phyloP scores from a whole-genome alignment of 78 protist genomes.

The Cavenderia fasciculata region DNA sequence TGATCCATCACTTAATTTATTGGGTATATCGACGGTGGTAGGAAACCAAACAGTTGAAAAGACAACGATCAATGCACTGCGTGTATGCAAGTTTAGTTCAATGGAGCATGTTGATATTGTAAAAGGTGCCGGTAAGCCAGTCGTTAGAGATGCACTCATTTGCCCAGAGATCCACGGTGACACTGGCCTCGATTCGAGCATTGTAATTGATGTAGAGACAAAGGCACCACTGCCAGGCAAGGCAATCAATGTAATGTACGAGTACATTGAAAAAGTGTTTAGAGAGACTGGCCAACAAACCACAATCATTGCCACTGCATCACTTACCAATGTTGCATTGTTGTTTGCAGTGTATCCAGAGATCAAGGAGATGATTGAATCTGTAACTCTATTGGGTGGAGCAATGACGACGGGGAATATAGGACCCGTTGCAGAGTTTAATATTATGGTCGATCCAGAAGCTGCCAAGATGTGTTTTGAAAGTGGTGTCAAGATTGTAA shows the following conservation, averaged over 20 bases:
- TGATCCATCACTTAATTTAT: neutral
- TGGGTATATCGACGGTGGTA: constrained; percentile 88
- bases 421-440: constrained; percentile 87
- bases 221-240: constrained; percentile 25
- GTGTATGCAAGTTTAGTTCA: constrained; percentile 62
- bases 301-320: constrained; percentile 88
- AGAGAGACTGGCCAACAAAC: neutral
- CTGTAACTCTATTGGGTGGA: constrained; percentile 90
- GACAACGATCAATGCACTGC: constrained; percentile 85
- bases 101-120: constrained; percentile 18
- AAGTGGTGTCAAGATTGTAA: constrained; percentile 73
- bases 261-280: constrained; percentile 1
- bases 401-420: constrained; percentile 85
- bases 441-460: constrained; percentile 87
- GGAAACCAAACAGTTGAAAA: constrained; percentile 95
- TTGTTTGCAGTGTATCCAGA: constrained; percentile 83
- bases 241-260: constrained; percentile 34
- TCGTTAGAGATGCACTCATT: constrained; percentile 18
- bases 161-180: constrained; percentile 95
- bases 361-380: constrained; percentile 53
- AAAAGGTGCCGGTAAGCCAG: constrained; percentile 64
- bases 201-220: neutral
- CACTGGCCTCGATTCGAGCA: constrained; percentile 83
- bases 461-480: constrained; percentile 88
- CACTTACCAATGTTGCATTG: constrained; percentile 90